Evolutionary conservation across 306 rosid species (phyloP), one percentile per base, ranked within the genome.

Genomic region (Prunus fruticosa): DNA sequence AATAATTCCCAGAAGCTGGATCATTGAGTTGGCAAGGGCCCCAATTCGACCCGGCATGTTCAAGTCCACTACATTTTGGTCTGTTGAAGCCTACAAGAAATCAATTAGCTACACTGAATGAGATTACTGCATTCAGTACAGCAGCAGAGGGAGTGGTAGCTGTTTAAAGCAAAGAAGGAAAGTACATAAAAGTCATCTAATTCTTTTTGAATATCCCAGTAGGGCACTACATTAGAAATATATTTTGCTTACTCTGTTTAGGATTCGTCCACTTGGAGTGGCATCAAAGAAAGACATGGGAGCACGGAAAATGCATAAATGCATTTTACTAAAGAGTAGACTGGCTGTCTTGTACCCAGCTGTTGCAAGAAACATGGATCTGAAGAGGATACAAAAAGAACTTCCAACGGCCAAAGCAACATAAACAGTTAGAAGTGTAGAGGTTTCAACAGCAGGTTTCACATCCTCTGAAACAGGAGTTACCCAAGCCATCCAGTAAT

Each of bases 401-500:
- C 91, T 88, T 81, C 91, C 96, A 58, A 91, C 22, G 15, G 98
- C 88, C 82, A 94, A 78, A 71, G 81, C 85, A 80, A 85, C 90
- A 69, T 86, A 94, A 47, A 94, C 91, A 19, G 8, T 41, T 56
- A 90, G 78, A 46, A 91, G 96, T 34, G 57, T 87, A 20, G 83
- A 79, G 67, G 81, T 80, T 25, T 30, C 57, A 51, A 86, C 91
- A 6, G 87, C 78, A 62, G 91, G 85, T 34, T 86, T 83, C 64
- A 75, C 76, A 20, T 88, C 98, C 34, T 75, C 50, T 20, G 98
- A 91, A 64, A 82, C 76, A 4, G 97, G 96, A 82, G 90, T 85
- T 34, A 93, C 97, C 97, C 93, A 94, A 65, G 94, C 91, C 93
- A 91, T 94, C 97, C 97, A 94, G 76, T 91, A 94, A 78, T 91